Evolutionary conservation across 495 filamentous ascomycete genomes (phyloP), one percentile per base, ranked within the genome.

Genomic region (Hypoxylon perforatum): DNA sequence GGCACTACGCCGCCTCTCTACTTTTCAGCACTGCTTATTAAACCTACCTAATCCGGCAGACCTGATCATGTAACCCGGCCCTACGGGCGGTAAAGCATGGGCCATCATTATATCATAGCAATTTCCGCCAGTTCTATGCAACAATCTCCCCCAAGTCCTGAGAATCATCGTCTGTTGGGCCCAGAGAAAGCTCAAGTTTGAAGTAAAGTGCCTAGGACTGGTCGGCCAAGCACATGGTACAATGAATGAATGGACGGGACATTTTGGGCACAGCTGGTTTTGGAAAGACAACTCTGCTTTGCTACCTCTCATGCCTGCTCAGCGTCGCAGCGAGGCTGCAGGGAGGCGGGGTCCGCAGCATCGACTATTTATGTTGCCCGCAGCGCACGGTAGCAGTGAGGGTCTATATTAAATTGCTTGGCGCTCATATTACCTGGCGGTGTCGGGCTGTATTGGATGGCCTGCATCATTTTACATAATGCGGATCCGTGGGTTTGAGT

Each of bases 261-360:
- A 28, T 7, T 28, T 28, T 28, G 3, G 3, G 3, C 7, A 3
- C 7, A 3, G 10, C 35, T 39, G 10, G 14, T 38, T 36, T 23
- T 22, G 12, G 23, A 44, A 10, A 61, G 58, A 39, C 58, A 53
- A 48, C 48, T 30, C 8, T 17, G 39, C 4, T 50, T 57, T 28
- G 3, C 3, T 28, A 3, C 25, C 25, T 28, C 3, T 7, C 51
- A 61, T 53, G 36, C 48, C 25, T 28, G 4, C 4, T 39, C 50
- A 25, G 49, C 58, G 65, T 68, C 44, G 54, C 54, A 68, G 36
- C 53, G 42, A 19, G 64, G 57, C 57, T 67, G 64, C 57, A 53
- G 21, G 46, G 64, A 49, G 65, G 65, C 53, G 65, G 65, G 65
- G 65, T 49, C 39, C 25, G 65, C 58, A 63, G 54, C 54, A 56